Base-by-base conservation (phyloP, 176 grass and related monocot genomes). In the Areca catechu region DNA sequence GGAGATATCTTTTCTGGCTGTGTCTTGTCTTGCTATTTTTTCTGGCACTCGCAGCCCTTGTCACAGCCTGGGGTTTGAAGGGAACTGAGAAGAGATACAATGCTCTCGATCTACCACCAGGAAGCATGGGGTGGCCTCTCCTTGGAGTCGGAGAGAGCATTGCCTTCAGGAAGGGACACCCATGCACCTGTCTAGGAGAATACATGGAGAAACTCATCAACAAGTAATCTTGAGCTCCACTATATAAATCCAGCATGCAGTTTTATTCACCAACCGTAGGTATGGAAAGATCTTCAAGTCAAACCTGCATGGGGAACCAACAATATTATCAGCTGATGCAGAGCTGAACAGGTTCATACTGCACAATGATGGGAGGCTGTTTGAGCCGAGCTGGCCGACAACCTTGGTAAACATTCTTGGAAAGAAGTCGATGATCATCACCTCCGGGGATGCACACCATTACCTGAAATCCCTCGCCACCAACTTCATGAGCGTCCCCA, bases 271-370 rank as follows among this genome's bases (percentile, higher is more conserved):
- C n/a, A n/a, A n/a, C 27, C 15, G 34, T 22, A 74, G 71, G 27
- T 74, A 74, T 22, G 71, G 71, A 2, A 69, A 68, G 55, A 60
- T 76, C 16, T 76, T 52, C 47, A 76, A 17, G 28, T 52, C 27
- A 3, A 67, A 50, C 25, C 58, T 60, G 14, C 30, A 23, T 1
- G 74, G 74, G 5, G 24, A 51, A 65, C 67, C 19, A 3, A 17
- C 56, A 0, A 22, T 76, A 16, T 12, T 76, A 19, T 76, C 74
- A 16, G 63, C 37, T 7, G 74, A 76, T 19, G 55, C 63, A 16
- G 56, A 76, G 47, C 28, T 76, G 1, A 76, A 60, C 74, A 47
- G 48, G 15, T 76, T 68, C 56, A 64, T 76, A 55, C 55, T 76
- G 18, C 48, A 53, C 5, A 76, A 76, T 24, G 74, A 76, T 20